Conservation (phyloP, 306 rosid species). For the Sphenostylis stenocarpa region DNA sequence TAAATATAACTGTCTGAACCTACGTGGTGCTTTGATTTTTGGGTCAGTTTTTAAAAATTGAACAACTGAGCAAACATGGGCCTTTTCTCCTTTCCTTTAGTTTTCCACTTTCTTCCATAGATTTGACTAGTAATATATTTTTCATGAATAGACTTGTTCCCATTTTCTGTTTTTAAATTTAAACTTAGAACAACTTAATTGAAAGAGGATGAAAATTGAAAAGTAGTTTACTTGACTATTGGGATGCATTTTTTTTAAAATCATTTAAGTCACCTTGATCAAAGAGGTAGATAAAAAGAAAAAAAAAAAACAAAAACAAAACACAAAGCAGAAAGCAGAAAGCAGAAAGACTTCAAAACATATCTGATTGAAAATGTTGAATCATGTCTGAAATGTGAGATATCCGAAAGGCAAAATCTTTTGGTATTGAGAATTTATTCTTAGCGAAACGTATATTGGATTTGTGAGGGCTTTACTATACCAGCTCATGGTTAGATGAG, state of each 20-base stretch:
- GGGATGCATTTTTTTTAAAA: background rate
- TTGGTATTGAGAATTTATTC: constrained; percentile 2
- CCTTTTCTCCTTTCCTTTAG: background rate
- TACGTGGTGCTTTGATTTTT: background rate
- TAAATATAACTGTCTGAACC: background rate
- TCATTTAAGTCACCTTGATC: background rate
- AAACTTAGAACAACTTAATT: background rate
- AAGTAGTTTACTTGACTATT: background rate
- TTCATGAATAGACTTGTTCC: constrained; percentile 9
- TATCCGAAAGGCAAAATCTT: background rate
- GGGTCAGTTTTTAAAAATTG: constrained; percentile 10
- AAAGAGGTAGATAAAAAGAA: background rate
- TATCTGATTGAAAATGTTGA: constrained; percentile 13
- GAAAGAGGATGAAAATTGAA: background rate
- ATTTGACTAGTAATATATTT: constrained; percentile 8
- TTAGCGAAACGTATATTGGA: background rate
- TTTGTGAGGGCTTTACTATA: background rate
- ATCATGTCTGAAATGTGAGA: constrained; percentile 8
- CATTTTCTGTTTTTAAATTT: background rate
- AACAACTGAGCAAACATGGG: background rate
- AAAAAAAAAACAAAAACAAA: background rate
- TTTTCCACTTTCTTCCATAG: background rate
- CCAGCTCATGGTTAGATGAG: constrained; percentile 25
- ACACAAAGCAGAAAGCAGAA: too few relatives aligned
- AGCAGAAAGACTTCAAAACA: background rate